phyloP scores from a whole-genome alignment of 176 grass and related monocot species.

The Alopecurus myosuroides region DNA sequence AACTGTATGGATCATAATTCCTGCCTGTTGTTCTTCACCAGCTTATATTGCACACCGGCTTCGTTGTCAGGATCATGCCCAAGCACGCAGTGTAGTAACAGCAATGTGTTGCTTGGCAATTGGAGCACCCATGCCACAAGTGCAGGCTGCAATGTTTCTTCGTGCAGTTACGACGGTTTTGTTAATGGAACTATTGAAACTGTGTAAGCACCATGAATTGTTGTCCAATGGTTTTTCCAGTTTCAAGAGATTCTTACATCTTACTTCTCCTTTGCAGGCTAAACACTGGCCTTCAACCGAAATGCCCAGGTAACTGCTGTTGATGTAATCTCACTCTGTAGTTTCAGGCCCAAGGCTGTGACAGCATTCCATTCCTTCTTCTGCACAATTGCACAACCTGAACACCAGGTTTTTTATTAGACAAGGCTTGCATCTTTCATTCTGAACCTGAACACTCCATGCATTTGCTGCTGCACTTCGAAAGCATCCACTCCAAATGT shows the following conservation, averaged over 20 bases:
- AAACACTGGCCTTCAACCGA: slow-evolving; percentile 52
- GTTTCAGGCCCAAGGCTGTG: not conserved
- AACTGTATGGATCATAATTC: not conserved
- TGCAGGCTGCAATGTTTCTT: slow-evolving; percentile 86
- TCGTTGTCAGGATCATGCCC: slow-evolving; percentile 66
- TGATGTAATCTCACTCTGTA: not conserved
- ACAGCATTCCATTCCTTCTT: not conserved
- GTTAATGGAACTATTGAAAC: slow-evolving; percentile 75
- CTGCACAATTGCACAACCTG: not conserved
- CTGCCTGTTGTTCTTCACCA: slow-evolving; percentile 3
- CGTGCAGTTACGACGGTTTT: slow-evolving; percentile 81
- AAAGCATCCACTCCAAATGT: not conserved
- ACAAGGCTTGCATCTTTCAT: not conserved
- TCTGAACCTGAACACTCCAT: not conserved
- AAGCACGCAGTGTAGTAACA: slow-evolving; percentile 83
- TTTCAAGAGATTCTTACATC: not conserved
- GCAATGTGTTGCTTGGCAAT: slow-evolving; percentile 83
- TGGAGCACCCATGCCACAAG: slow-evolving; percentile 40
- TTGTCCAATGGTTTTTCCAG: not conserved
- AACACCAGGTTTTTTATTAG: not conserved
- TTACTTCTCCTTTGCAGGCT: slow-evolving; percentile 39
- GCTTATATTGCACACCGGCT: slow-evolving; percentile 86
- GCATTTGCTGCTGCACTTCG: not conserved
- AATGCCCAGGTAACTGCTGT: slow-evolving; percentile 72
- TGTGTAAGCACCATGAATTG: slow-evolving; percentile 51